These are phyloP conservation scores for Sporothrix schenckii DNA, from an alignment of 2,329 filamentous ascomycete genomes.

Conservation along the genomic window DNA sequence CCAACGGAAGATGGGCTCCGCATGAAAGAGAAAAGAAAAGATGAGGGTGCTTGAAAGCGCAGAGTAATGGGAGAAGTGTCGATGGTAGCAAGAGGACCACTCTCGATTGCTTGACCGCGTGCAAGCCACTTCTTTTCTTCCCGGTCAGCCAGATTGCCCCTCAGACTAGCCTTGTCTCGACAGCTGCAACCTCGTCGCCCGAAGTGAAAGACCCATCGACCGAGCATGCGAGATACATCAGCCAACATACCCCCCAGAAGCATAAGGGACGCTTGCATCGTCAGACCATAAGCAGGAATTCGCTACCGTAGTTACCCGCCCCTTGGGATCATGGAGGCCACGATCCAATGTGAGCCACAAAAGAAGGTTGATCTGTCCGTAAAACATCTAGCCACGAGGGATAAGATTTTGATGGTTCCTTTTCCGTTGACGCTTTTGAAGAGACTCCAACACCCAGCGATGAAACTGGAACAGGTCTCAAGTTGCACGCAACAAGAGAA, in stretches of 20 bases:
- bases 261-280: not conserved
- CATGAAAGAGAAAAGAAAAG: not conserved
- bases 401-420: slow-evolving; percentile 93
- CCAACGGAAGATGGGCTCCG: slow-evolving; percentile 2
- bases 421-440: slow-evolving; percentile 62
- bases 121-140: not conserved
- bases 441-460: not conserved
- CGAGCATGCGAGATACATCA: not conserved
- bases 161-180: slow-evolving; percentile 1
- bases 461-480: slow-evolving; percentile 27
- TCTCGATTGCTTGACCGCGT: not conserved
- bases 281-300: slow-evolving; percentile 9
- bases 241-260: slow-evolving; percentile 1
- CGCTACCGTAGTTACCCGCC: slow-evolving; percentile 9
- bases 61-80: not conserved
- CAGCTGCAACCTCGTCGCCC: slow-evolving; percentile 5
- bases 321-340: not conserved
- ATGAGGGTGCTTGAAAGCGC: slow-evolving; percentile 26
- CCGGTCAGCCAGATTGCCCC: slow-evolving; percentile 17
- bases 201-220: slow-evolving; percentile 10
- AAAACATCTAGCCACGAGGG: slow-evolving; percentile 78
- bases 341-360: slow-evolving; percentile 22
- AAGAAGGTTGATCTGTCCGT: slow-evolving; percentile 66
- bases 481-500: slow-evolving; percentile 36
- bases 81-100: slow-evolving; percentile 15